Conservation (phyloP, 192 early-diverging fungal species). For the Backusella psychrophila region DNA sequence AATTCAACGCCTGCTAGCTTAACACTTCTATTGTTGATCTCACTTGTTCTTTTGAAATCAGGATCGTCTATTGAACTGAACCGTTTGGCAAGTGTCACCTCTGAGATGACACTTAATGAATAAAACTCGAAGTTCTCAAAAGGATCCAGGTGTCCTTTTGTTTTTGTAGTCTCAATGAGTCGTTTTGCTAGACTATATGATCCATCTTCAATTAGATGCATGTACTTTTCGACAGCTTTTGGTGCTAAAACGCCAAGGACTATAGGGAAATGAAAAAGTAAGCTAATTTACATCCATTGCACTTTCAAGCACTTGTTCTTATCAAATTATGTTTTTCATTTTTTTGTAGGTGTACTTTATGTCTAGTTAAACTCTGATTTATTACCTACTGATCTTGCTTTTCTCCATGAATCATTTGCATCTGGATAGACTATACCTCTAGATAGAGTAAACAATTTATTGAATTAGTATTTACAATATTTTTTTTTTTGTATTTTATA, state of each 20-base stretch:
- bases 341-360: background rate
- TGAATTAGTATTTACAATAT: too few species aligned
- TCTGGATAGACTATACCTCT: background rate
- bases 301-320: background rate
- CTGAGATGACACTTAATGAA: background rate
- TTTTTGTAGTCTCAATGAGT: background rate
- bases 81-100: background rate
- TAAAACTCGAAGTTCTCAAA: background rate
- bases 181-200: background rate
- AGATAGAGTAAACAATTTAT: too few species aligned
- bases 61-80: constrained; percentile 4
- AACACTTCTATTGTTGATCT: background rate
- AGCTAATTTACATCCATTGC: background rate
- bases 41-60: background rate
- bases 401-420: background rate
- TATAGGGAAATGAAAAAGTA: background rate
- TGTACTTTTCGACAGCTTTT: background rate
- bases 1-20: background rate
- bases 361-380: background rate
- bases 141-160: background rate
- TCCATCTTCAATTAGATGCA: background rate
- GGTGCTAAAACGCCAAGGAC: background rate
- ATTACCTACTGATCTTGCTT: constrained; percentile 1
- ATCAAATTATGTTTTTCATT: too few species aligned
- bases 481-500: background rate